Evolutionary conservation across 768 basidiomycete species (phyloP), one percentile per base, ranked within the genome.

Genomic region (Xanthoconium stramineum): DNA sequence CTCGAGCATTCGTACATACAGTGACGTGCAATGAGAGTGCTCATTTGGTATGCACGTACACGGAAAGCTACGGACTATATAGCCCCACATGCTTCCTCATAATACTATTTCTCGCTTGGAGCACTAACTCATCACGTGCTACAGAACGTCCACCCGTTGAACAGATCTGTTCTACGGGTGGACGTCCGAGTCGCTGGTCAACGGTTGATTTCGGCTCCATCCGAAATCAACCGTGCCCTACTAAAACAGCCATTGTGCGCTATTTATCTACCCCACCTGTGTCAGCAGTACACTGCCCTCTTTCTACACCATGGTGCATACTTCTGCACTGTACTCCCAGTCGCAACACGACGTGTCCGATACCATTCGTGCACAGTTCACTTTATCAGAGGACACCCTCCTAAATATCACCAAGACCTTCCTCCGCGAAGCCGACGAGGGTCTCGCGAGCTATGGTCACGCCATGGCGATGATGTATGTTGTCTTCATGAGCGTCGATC

Each of bases 391-490:
- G 28, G 78, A 85, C 35, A 69, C 72, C 50, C 84, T 98, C 53
- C 69, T 82, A 47, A 74, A 80, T 49, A 88, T 98, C 71, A 85
- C 91, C 11, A 74, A 80, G 37, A 82, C 86, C 30, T 98, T 98
- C 72, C 78, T 94, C 35, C 76, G 81, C 52, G 95, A 98, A 67
- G 86, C 94, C 66, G 77, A 79, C 35, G 66, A 82, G 9, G 97
- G 97, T 14, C 75, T 99, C 17, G 71, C 76, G 4, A 75, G 74
- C 61, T 94, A 94, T 75, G 83, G 83, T 36, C 82, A 88, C 44
- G 77, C 88, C 39, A 89, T 96, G 86, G 93, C 94, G 7, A 97
- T 98, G 91, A 94, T 98, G 86, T 90, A 61, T 54, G 83, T 33
- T 17, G 44, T 40, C 32, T 7, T n/a, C 50, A 20, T 29, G 33